Percentiles rank a stretch among this genome's conserved stretches.
phyloP scores from a whole-genome alignment of 2,329 filamentous ascomycete genomes.

The Apiospora hydei region DNA sequence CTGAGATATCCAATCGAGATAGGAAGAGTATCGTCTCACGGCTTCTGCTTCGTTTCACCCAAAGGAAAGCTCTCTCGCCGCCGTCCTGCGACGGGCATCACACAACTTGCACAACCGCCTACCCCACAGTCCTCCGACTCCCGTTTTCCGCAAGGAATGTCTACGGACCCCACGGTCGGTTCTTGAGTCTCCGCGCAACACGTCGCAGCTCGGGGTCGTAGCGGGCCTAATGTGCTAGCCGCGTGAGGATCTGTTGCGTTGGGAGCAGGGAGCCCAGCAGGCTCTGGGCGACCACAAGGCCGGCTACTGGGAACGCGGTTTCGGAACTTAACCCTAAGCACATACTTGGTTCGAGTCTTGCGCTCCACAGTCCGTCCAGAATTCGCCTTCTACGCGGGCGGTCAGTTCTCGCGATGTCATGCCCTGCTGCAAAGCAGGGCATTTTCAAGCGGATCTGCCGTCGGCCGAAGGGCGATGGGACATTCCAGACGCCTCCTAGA shows the following conservation, averaged over 20 bases:
- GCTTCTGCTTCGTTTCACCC: slow-evolving; percentile 31
- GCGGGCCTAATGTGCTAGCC: slow-evolving; percentile 57
- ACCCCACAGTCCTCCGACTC: slow-evolving; percentile 80
- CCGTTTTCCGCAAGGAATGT: slow-evolving; percentile 75
- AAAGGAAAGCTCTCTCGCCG: slow-evolving; percentile 55
- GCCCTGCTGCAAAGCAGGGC: slow-evolving; percentile 61
- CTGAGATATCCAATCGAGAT: slow-evolving; percentile 43
- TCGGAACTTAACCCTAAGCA: slow-evolving; percentile 99
- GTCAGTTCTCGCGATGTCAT: slow-evolving; percentile 41
- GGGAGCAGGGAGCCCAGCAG: slow-evolving; percentile 50
- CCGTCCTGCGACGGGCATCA: slow-evolving; percentile 42
- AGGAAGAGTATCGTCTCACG: slow-evolving; percentile 35
- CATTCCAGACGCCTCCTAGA: slow-evolving; percentile 62
- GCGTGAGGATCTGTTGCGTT: slow-evolving; percentile 51
- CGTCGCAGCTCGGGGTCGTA: slow-evolving; percentile 69
- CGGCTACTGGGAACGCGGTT: slow-evolving; percentile 60
- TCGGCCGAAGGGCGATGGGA: slow-evolving; percentile 58
- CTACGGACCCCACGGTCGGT: slow-evolving; percentile 54
- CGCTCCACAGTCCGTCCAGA: slow-evolving; percentile 72
- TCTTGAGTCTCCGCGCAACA: slow-evolving; percentile 48
- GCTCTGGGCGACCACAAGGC: slow-evolving; percentile 47
- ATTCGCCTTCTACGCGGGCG: slow-evolving; percentile 69
- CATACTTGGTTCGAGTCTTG: slow-evolving; percentile 77
- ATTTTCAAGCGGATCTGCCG: slow-evolving; percentile 43
- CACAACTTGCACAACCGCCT: slow-evolving; percentile 72